A percentile compares a stretch with the other conserved stretches of the same genome.
Evolutionary conservation across 495 filamentous ascomycete genomes (phyloP).

Genomic region (Trichoderma virens): DNA sequence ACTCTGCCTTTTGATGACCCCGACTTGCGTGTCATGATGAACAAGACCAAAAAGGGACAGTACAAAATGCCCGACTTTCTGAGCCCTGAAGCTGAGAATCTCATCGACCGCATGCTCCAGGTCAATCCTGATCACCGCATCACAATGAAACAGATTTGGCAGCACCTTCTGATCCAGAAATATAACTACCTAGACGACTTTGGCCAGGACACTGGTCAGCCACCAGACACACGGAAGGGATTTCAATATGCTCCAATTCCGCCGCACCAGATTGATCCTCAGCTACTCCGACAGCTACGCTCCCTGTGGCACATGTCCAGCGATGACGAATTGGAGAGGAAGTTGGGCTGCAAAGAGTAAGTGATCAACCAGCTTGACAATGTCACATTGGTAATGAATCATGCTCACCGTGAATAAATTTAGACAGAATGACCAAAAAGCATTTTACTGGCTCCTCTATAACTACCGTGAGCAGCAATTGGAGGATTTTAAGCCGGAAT

Average conservation of each 20-base stretch:
- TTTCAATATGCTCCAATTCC: conserved; percentile 26
- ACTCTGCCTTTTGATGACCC: conserved; percentile 75
- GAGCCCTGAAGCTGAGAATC: conserved; percentile 62
- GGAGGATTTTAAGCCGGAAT: conserved; percentile 70
- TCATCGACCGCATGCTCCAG: conserved; percentile 68
- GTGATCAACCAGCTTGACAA: conserved; percentile 13
- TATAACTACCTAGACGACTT: conserved; percentile 62
- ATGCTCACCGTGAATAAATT: conserved; percentile 19
- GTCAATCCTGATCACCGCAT: conserved; percentile 69
- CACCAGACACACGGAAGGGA: conserved; percentile 18
- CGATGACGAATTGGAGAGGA: conserved; percentile 60
- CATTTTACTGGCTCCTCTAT: conserved; percentile 79
- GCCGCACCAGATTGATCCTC: conserved; percentile 58
- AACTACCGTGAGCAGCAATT: conserved; percentile 73
- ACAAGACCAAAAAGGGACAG: conserved; percentile 58
- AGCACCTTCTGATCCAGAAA: conserved; percentile 71
- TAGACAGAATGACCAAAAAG: conserved; percentile 78
- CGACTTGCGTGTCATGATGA: conserved; percentile 48
- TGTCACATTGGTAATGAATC: background rate
- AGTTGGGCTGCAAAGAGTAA: conserved; percentile 60
- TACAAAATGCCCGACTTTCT: conserved; percentile 65
- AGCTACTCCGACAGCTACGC: conserved; percentile 74
- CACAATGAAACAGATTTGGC: conserved; percentile 69
- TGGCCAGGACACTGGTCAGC: conserved; percentile 22
- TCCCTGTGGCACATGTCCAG: conserved; percentile 79